Percentiles rank a stretch among this genome's conserved stretches.
These are phyloP conservation scores for Phytophthora sansomeana DNA, from an alignment of 352 stramenopile genomes.

Conservation along the genomic window DNA sequence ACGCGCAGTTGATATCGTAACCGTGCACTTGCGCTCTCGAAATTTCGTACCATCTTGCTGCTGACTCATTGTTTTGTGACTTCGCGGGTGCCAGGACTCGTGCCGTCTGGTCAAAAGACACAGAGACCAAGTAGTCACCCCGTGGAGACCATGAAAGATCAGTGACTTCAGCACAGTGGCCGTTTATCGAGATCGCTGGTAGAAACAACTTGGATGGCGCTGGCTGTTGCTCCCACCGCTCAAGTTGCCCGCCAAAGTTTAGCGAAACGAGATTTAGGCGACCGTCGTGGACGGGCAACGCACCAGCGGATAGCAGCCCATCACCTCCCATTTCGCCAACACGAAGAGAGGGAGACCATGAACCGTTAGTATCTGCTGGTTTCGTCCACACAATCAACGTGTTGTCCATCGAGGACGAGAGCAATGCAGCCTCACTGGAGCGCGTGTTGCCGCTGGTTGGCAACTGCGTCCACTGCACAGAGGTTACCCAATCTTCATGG, in stretches of 20 bases:
- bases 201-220: constrained; percentile 57
- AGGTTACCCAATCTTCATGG: constrained; percentile 88
- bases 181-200: constrained; percentile 60
- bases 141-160: constrained; percentile 72
- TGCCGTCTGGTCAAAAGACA: constrained; percentile 81
- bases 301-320: constrained; percentile 52
- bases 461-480: constrained; percentile 58
- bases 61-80: not conserved
- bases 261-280: constrained; percentile 68
- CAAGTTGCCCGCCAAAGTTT: constrained; percentile 67
- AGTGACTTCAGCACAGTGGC: constrained; percentile 62
- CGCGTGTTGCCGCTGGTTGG: constrained; percentile 2
- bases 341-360: constrained; percentile 60
- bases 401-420: constrained; percentile 86
- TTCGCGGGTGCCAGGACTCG: constrained; percentile 54
- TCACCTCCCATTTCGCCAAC: constrained; percentile 70
- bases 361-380: constrained; percentile 20
- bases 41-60: constrained; percentile 63
- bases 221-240: constrained; percentile 70
- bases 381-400: constrained; percentile 71
- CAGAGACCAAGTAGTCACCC: constrained; percentile 73
- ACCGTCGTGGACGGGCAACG: constrained; percentile 36
- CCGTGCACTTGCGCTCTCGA: constrained; percentile 83
- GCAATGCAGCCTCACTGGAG: constrained; percentile 28
- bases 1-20: constrained; percentile 82